Base-by-base conservation (phyloP, 495 filamentous ascomycete species). In the Hypoxylon fragiforme region DNA sequence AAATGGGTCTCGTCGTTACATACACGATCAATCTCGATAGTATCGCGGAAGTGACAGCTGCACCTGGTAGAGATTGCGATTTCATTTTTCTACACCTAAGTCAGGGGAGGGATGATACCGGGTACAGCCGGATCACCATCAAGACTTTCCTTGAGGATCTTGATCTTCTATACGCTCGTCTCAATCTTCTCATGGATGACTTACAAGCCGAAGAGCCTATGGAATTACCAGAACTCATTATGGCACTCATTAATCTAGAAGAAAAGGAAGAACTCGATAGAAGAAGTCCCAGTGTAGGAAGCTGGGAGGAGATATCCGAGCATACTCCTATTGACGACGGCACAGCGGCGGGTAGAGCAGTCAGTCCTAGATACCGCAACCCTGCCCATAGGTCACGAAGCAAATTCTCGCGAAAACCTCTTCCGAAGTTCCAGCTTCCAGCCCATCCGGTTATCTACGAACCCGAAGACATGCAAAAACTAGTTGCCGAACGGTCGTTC, bases 61-160 rank as follows among this genome's bases (percentile, higher is more conserved):
- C 91, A 8, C 84, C 88, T 18, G 95, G 92, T 26, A 82, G 85
- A 59, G 92, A 97, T 53, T 96, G 89, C 65, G 94, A 98, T 69
- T 95, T 92, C 66, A 80, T 98, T 14, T 97, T 89, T 70, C 72
- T 97, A 37, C 94, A 97, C 64, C 75, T 95, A 7, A 85, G 86
- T 48, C 77, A 78, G 45, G 68, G 73, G 12, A 71, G 77, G n/a
- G 80, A 84, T 26, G 77, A 81, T 32, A 81, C 80, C 30, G 83
- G 79, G 1, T 85, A 84, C 19, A 83, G 86, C 1, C 78, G 89
- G 35, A 81, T 97, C 44, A 89, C 88, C 0, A 81, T 98, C 46
- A 96, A 95, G 71, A 88, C 86, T 1, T 98, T 96, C 76, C 79
- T 98, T 7, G 94, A 98, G 61, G 86, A 91, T 8, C 77, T 96